A percentile compares a stretch with the other conserved stretches of the same genome.
Evolutionary conservation across 2,329 filamentous ascomycete species (phyloP).

Genomic region (Trichoderma koningii): DNA sequence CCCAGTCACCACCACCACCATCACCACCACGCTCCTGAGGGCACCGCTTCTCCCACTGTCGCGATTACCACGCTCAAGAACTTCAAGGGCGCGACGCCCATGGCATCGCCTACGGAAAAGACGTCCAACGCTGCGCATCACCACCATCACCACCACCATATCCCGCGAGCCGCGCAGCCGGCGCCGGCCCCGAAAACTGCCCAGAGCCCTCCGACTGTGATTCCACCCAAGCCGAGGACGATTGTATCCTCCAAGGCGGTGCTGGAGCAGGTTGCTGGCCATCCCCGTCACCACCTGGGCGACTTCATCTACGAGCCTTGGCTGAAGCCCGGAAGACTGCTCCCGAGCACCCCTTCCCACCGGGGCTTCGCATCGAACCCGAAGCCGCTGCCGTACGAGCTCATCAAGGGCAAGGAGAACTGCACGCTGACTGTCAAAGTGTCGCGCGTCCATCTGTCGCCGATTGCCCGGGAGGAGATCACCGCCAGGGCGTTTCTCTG

Average conservation of each 20-base stretch:
- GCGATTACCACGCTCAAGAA: constrained; percentile 52
- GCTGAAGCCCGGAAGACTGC: constrained; percentile 56
- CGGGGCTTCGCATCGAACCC: constrained; percentile 59
- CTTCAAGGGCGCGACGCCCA: constrained; percentile 49
- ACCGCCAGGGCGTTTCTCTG: constrained; percentile 79
- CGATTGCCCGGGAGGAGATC: constrained; percentile 75
- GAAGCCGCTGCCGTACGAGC: constrained; percentile 73
- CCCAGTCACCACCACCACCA: constrained; percentile 59
- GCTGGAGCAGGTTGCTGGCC: constrained; percentile 68
- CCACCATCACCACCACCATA: constrained; percentile 54
- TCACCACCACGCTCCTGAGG: constrained; percentile 56
- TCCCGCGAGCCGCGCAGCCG: constrained; percentile 36
- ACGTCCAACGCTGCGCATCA: constrained; percentile 36
- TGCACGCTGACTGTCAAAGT: constrained; percentile 89
- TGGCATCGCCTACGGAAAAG: constrained; percentile 51
- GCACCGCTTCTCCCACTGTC: constrained; percentile 46
- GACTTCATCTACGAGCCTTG: constrained; percentile 77
- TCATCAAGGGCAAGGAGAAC: constrained; percentile 74
- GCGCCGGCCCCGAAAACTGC: constrained; percentile 34
- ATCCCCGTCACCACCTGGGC: constrained; percentile 78
- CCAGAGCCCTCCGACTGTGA: constrained; percentile 33
- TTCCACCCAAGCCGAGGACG: constrained; percentile 63
- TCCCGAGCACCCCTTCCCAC: constrained; percentile 44
- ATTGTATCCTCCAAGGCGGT: constrained; percentile 70
- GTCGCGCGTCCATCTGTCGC: constrained; percentile 72